A percentile compares a stretch with the other conserved stretches of the same genome.
Evolutionary conservation across 805 yeast species (phyloP).

Genomic region (Ogataea kodamae): DNA sequence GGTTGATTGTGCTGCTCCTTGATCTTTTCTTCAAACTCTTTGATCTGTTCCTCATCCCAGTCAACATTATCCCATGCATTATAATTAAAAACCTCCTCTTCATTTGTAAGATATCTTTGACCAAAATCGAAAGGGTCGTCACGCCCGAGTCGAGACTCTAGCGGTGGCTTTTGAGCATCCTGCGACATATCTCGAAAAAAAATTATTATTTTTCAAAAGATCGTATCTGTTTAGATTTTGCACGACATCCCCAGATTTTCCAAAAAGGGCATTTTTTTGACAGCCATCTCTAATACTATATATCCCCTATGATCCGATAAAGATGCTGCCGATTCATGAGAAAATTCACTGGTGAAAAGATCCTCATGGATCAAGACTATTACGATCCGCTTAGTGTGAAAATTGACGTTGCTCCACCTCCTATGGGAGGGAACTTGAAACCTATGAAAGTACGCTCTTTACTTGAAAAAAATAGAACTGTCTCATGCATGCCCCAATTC

Average conservation of each 20-base stretch:
- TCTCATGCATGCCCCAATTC: slow-evolving; percentile 1
- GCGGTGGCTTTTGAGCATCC: slow-evolving; percentile 38
- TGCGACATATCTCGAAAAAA: slow-evolving; percentile 1
- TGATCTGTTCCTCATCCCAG: slow-evolving; percentile 89
- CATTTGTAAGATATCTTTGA: slow-evolving; percentile 67
- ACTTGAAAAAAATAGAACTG: slow-evolving; percentile 1
- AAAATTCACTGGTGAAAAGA: slow-evolving; percentile 26
- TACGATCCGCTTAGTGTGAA: slow-evolving; percentile 12
- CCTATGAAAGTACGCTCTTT: slow-evolving; percentile 1
- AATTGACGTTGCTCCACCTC: slow-evolving; percentile 12
- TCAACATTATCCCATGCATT: slow-evolving; percentile 98
- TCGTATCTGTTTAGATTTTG: slow-evolving; percentile 4
- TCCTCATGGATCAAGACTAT: slow-evolving; percentile 24
- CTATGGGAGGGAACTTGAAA: slow-evolving; percentile 2
- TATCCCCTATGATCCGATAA: too few relatives aligned
- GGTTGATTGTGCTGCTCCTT: slow-evolving; percentile 74
- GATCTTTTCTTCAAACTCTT: slow-evolving; percentile 71
- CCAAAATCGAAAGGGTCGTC: slow-evolving; percentile 93
- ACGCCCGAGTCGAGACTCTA: slow-evolving; percentile 66
- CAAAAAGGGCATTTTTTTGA: slow-evolving; percentile 16
- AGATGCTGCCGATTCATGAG: too few relatives aligned
- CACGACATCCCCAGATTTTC: slow-evolving; percentile 21
- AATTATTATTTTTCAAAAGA: slow-evolving; percentile 2
- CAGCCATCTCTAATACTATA: slow-evolving; percentile 21
- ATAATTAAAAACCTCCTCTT: slow-evolving; percentile 81